phyloP scores from a whole-genome alignment of 306 rosid genomes.

The Castanea mollissima region DNA sequence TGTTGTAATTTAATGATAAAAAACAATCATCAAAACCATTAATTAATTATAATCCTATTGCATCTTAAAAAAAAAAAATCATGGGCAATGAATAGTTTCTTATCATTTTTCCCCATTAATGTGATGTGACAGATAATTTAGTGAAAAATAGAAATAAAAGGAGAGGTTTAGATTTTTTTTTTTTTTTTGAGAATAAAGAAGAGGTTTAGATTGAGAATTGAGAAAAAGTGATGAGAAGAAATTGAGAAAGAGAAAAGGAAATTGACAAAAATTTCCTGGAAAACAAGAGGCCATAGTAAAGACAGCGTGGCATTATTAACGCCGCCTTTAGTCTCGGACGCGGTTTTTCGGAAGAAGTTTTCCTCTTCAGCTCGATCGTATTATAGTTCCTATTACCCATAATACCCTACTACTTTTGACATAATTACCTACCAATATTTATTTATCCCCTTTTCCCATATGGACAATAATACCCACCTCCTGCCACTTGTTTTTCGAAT shows the following conservation, averaged over 20 bases:
- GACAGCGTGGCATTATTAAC: slow-evolving; percentile 1
- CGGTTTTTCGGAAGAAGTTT: slow-evolving; percentile 18
- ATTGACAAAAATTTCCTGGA: background rate
- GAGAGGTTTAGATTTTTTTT: background rate
- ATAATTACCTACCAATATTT: slow-evolving; percentile 16
- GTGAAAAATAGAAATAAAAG: background rate
- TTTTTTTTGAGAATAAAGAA: background rate
- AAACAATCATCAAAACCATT: too few relatives aligned
- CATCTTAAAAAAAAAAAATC: too few relatives aligned
- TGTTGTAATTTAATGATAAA: fast-evolving
- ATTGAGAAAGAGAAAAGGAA: too few relatives aligned
- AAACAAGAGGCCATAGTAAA: background rate
- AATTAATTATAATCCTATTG: too few relatives aligned
- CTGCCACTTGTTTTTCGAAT: slow-evolving; percentile 21
- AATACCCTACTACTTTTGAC: slow-evolving; percentile 1
- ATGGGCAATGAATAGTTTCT: too few relatives aligned
- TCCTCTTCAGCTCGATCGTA: slow-evolving; percentile 8
- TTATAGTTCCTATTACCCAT: background rate
- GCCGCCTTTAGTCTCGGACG: slow-evolving; percentile 35
- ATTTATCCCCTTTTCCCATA: background rate
- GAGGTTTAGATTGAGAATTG: background rate
- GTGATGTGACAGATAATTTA: background rate
- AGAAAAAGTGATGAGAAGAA: background rate
- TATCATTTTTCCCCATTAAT: too few relatives aligned
- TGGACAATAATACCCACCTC: slow-evolving; percentile 49